Percentiles rank a stretch among this genome's conserved stretches.
phyloP scores from a whole-genome alignment of 768 basidiomycete species.

The Nidularia pulvinata region DNA sequence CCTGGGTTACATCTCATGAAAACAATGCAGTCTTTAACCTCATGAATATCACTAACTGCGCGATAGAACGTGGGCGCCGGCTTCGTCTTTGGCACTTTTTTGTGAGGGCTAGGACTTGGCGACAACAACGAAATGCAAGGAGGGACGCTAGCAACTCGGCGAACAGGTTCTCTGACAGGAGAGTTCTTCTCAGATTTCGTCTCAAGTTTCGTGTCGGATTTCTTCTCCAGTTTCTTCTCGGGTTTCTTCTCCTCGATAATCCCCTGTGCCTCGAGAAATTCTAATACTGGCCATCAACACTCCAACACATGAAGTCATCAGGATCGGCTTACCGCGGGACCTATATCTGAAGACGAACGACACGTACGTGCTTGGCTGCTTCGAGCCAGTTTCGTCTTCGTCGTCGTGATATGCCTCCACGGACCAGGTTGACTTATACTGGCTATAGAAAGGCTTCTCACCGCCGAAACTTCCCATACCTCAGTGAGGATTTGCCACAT shows the following conservation, averaged over 20 bases:
- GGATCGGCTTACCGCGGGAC: constrained; percentile 38
- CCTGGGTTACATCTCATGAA: no score
- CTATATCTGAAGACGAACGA: constrained; percentile 72
- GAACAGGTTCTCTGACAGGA: no score
- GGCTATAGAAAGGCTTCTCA: constrained; percentile 32
- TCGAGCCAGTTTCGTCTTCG: constrained; percentile 18
- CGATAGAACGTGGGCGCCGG: no score
- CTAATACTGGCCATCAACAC: constrained; percentile 18
- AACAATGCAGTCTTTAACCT: no score
- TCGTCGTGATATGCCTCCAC: constrained; percentile 41
- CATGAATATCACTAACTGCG: no score
- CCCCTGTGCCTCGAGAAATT: constrained; percentile 50
- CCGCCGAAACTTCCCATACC: constrained; percentile 24
- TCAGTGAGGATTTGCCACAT: no score
- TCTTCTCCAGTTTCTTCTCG: neutral
- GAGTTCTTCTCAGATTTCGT: no score
- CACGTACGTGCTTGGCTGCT: constrained; percentile 50
- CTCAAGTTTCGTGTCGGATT: no score
- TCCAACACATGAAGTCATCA: neutral
- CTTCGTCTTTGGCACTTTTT: no score
- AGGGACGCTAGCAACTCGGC: no score
- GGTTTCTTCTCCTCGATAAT: constrained; percentile 35
- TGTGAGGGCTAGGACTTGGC: no score
- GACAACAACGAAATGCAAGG: no score
- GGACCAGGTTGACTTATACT: constrained; percentile 52